Conservation (phyloP, 1,139 yeast genomes). For the Geotrichum fermentans region DNA sequence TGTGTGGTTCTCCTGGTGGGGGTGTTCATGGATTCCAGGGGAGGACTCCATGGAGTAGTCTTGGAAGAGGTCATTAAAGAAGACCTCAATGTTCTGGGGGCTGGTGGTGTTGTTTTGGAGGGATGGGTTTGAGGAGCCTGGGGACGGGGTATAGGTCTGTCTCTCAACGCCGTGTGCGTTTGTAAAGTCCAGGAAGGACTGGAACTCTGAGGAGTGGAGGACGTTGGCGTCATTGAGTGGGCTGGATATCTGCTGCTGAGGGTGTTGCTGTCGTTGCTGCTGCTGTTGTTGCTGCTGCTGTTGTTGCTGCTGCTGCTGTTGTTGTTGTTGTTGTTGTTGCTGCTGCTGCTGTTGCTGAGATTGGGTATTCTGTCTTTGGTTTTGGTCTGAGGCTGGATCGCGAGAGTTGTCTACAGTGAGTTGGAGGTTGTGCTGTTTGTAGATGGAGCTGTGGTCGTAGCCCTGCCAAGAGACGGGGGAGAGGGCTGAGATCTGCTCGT, state of each 20-base stretch:
- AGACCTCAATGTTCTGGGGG: constrained; percentile 9
- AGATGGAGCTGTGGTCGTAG: not conserved
- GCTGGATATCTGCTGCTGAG: constrained; percentile 1
- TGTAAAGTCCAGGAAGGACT: constrained; percentile 12
- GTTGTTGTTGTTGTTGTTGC: not conserved
- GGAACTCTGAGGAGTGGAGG: constrained; percentile 5
- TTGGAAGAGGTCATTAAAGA: constrained; percentile 9
- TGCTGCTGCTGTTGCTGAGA: not conserved
- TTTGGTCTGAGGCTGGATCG: not conserved
- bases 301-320: not conserved
- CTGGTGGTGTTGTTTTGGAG: constrained; percentile 1
- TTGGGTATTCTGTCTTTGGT: not conserved
- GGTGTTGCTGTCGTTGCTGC: not conserved
- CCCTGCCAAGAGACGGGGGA: constrained; percentile 7
- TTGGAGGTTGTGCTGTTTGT: too few relatives aligned
- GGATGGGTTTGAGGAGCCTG: not conserved
- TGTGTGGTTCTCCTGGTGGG: not conserved
- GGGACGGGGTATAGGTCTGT: not conserved
- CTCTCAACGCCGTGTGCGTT: not conserved
- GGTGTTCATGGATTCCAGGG: not conserved
- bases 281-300: not conserved
- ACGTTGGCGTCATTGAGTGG: constrained; percentile 4
- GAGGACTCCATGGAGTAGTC: constrained; percentile 9
- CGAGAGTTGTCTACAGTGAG: not conserved
- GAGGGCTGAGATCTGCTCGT: constrained; percentile 1